Evolutionary conservation across 805 yeast species (phyloP).

Genomic region (Hanseniaspora singularis): DNA sequence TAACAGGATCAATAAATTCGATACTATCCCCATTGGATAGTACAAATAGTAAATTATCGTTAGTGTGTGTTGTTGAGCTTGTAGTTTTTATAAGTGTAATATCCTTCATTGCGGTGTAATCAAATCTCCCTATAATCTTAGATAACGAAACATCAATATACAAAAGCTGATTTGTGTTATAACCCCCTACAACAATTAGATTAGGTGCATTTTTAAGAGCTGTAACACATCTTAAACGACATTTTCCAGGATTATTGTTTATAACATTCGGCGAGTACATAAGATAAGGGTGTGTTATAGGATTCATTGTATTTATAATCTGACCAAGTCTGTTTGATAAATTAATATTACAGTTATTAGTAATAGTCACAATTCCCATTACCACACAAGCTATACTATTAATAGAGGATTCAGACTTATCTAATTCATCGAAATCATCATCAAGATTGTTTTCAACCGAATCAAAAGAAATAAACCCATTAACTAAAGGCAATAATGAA

Average conservation of each 20-base stretch:
- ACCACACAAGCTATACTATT: neutral
- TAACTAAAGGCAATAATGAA: conserved; percentile 7
- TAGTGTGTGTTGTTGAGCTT: neutral
- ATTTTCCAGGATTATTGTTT: neutral
- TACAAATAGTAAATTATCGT: conserved; percentile 5
- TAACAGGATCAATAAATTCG: conserved; percentile 4
- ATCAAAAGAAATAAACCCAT: conserved; percentile 14
- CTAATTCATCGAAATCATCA: neutral
- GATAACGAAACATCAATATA: conserved; percentile 2
- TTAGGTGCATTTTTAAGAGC: conserved; percentile 4
- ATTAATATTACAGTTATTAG: conserved; percentile 9
- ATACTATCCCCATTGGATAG: neutral
- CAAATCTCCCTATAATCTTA: conserved; percentile 8
- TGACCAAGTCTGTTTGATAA: conserved; percentile 10
- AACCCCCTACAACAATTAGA: conserved; percentile 12
- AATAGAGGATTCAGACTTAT: neutral
- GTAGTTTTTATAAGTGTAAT: conserved; percentile 5
- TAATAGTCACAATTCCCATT: conserved; percentile 5
- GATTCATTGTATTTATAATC: conserved; percentile 2
- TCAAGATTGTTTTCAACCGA: conserved; percentile 6
- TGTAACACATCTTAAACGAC: conserved; percentile 5
- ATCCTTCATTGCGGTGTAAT: neutral
- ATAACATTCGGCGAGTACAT: conserved; percentile 8
- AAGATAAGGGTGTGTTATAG: conserved; percentile 14
- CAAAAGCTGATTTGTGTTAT: conserved; percentile 10